phyloP scores from a whole-genome alignment of 129 eudicot species.

The Oenanthe sinensis region DNA sequence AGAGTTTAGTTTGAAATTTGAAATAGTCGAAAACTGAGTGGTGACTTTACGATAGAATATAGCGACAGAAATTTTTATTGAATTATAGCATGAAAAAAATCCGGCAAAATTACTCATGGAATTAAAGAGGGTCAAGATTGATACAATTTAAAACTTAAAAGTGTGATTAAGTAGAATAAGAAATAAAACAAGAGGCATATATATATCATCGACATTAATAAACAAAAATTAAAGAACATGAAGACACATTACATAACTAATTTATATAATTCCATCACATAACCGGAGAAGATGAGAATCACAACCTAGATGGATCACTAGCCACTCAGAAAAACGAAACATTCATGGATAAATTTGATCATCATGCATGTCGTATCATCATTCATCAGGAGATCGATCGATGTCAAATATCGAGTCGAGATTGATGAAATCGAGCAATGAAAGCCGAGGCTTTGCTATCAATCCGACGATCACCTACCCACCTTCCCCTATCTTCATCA shows the following conservation, averaged over 20 bases:
- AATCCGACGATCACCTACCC: slow-evolving; percentile 24
- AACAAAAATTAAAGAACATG: not conserved
- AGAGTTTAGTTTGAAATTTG: no score
- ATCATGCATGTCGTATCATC: not conserved
- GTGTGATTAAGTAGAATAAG: not conserved
- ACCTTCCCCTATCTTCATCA: slow-evolving; percentile 15
- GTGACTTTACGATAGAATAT: no score
- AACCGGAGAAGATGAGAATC: not conserved
- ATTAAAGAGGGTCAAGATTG: no score
- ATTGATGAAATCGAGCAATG: slow-evolving; percentile 19
- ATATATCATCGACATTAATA: not conserved
- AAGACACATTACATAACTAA: not conserved
- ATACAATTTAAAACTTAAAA: no score
- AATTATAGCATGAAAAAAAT: no score
- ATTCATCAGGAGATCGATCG: not conserved
- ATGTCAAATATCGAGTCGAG: not conserved
- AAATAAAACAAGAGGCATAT: no score
- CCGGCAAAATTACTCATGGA: no score
- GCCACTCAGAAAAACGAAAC: not conserved
- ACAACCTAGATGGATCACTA: not conserved
- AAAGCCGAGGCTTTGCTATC: slow-evolving; percentile 30
- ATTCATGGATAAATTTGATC: not conserved
- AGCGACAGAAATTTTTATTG: no score
- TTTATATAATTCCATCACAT: not conserved
- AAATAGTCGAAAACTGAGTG: no score